A percentile compares a stretch with the other conserved stretches of the same genome.
Evolutionary conservation across 2,329 filamentous ascomycete species (phyloP).

Genomic region (Zarea fungicola): DNA sequence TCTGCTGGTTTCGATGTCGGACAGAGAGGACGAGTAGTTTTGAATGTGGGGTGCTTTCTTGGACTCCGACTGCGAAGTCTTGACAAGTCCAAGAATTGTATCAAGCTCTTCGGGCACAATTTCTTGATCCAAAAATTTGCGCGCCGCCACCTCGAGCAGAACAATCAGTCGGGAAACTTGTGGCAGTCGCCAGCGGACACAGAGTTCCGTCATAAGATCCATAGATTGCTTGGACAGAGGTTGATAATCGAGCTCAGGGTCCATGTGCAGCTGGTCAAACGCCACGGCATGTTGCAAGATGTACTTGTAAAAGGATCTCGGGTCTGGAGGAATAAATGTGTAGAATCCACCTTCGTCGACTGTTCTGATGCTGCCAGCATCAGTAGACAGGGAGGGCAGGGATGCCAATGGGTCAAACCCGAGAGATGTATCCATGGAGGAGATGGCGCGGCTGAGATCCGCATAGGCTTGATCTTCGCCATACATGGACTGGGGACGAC

Average conservation of each 20-base stretch:
- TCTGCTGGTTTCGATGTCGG: slow-evolving; percentile 51
- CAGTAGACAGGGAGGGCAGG: slow-evolving; percentile 60
- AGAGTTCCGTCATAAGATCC: slow-evolving; percentile 80
- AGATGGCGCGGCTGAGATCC: slow-evolving; percentile 47
- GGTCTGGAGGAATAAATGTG: slow-evolving; percentile 83
- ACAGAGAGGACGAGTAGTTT: slow-evolving; percentile 44
- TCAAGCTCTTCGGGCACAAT: slow-evolving; percentile 78
- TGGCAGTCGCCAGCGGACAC: slow-evolving; percentile 83
- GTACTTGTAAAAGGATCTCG: slow-evolving; percentile 75
- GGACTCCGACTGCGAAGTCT: slow-evolving; percentile 61
- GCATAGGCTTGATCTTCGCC: slow-evolving; percentile 47
- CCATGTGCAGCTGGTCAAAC: slow-evolving; percentile 55
- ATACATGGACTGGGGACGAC: slow-evolving; percentile 43
- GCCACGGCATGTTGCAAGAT: slow-evolving; percentile 73
- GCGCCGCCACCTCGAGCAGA: slow-evolving; percentile 76
- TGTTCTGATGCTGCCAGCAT: slow-evolving; percentile 46
- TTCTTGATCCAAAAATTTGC: slow-evolving; percentile 81
- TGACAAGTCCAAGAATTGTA: slow-evolving; percentile 74
- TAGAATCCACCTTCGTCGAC: slow-evolving; percentile 63
- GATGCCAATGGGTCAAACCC: slow-evolving; percentile 63
- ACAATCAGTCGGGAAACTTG: slow-evolving; percentile 73
- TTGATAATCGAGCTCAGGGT: slow-evolving; percentile 42
- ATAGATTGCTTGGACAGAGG: slow-evolving; percentile 71
- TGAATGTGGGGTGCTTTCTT: slow-evolving; percentile 58
- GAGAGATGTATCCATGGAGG: slow-evolving; percentile 37